Evolutionary conservation across 805 yeast species (phyloP), one percentile per base, ranked within the genome.

Genomic region (Starmera quercuum): DNA sequence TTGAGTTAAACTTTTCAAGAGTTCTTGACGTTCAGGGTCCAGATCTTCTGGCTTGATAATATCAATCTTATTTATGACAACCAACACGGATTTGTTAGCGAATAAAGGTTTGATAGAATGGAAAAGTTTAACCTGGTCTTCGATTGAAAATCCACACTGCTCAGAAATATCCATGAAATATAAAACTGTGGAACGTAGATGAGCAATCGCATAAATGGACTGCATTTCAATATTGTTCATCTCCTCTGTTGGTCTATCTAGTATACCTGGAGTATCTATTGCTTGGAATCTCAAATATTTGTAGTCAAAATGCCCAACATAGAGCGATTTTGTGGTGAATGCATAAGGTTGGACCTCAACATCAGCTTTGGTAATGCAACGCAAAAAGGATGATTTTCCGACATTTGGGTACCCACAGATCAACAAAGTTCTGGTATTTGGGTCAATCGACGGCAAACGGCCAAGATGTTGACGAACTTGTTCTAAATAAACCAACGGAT

Each of bases 211-310:
- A 54, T 92, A 92, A 54, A 92, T 92, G 32, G 95, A 83, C 68
- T 92, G 99, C 98, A 92, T 92, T 69, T 92, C 99, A 61, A 92
- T 92, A 64, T 92, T 92, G 71, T 92, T 92, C 99, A 92, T 92
- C 59, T 92, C 98, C 63, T 92, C 99, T 29, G 97, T 87, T 40
- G 98, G 98, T 61, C 97, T 79, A 64, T 92, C 99, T 59, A 92
- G 71, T 53, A 92, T 88, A 69, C 99, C 99, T 22, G 99, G 98
- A 25, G 98, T 92, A 64, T 92, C 99, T 56, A 92, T 92, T 36
- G 97, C 98, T 69, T 92, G 99, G 70, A 92, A 92, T 55, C 99
- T 74, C 55, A 92, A 69, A 62, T 92, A 94, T 66, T 92, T 92
- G 69, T 92, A 92, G 66, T 92, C 99, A 59, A 92, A 92, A 66